Evolutionary conservation across 805 yeast species (phyloP).

Genomic region (Blastobotrys chiropterorum): DNA sequence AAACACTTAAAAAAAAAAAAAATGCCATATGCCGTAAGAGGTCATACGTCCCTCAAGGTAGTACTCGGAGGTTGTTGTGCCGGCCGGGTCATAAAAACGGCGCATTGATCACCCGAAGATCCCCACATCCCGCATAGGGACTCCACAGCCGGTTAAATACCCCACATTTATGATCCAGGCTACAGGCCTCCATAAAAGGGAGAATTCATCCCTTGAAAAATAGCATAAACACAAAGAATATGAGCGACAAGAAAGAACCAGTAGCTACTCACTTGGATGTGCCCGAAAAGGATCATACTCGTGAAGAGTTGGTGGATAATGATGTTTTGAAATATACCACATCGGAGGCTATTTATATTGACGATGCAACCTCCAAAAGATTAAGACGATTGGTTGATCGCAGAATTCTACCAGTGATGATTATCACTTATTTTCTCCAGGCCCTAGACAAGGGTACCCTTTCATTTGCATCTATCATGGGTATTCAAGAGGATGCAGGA

Average conservation of each 20-base stretch:
- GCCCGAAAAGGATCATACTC: not conserved
- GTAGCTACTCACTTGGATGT: not conserved
- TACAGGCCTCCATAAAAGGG: not conserved
- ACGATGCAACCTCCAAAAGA: constrained; percentile 25
- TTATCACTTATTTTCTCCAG: constrained; percentile 15
- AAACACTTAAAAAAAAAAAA: too few relatives aligned
- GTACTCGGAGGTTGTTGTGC: not conserved
- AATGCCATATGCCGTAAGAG: too few relatives aligned
- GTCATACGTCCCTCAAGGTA: too few relatives aligned
- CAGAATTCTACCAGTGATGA: constrained; percentile 14
- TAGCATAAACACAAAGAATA: not conserved
- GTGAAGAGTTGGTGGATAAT: constrained; percentile 1
- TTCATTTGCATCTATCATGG: constrained; percentile 47
- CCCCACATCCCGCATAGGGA: not conserved
- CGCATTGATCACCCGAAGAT: not conserved
- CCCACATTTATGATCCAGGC: not conserved
- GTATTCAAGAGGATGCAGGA: constrained; percentile 36
- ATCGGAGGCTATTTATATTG: constrained; percentile 23
- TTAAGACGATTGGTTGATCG: constrained; percentile 22
- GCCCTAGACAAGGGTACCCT: constrained; percentile 43
- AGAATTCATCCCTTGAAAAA: not conserved
- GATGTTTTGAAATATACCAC: constrained; percentile 9
- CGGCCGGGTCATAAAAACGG: not conserved
- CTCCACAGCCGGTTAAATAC: not conserved
- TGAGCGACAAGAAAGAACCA: not conserved